These are phyloP conservation scores for Abrus pulchellus DNA, from an alignment of 306 rosid genomes.

Conservation along the genomic window DNA sequence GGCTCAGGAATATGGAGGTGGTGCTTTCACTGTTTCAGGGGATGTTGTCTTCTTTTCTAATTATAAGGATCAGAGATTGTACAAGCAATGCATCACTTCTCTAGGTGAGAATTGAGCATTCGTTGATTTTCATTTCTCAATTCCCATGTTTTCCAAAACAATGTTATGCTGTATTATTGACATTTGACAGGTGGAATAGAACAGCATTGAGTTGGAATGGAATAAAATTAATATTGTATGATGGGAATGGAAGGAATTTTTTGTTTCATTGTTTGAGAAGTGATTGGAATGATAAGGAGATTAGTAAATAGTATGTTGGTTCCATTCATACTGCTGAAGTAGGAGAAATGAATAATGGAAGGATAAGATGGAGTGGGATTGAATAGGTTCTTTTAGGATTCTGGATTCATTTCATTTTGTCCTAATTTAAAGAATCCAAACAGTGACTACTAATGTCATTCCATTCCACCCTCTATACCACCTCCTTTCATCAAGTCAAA, in stretches of 20 bases:
- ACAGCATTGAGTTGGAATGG: not conserved
- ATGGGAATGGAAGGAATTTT: not conserved
- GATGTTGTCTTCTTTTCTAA: slow-evolving; percentile 76
- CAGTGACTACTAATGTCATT: not conserved
- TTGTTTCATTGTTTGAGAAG: not conserved
- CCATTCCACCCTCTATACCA: not conserved
- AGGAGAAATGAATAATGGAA: not conserved
- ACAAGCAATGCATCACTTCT: slow-evolving; percentile 71
- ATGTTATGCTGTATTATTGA: slow-evolving; percentile 5
- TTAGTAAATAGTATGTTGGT: not conserved
- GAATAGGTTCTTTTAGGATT: not conserved
- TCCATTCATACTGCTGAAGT: not conserved
- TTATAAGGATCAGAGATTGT: slow-evolving; percentile 89
- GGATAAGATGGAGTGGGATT: not conserved
- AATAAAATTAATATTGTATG: not conserved
- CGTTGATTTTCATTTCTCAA: slow-evolving; percentile 14
- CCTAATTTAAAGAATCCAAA: not conserved
- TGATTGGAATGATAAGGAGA: not conserved
- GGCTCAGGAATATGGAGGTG: slow-evolving; percentile 97
- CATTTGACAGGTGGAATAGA: not conserved
- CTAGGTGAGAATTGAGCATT: slow-evolving; percentile 55
- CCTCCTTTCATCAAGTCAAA: not conserved
- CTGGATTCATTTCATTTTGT: not conserved
- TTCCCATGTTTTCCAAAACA: not conserved
- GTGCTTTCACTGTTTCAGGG: slow-evolving; percentile 80